Evolutionary conservation across 257 asterid genomes (phyloP).

Genomic region (Paraleonurus japonicus): DNA sequence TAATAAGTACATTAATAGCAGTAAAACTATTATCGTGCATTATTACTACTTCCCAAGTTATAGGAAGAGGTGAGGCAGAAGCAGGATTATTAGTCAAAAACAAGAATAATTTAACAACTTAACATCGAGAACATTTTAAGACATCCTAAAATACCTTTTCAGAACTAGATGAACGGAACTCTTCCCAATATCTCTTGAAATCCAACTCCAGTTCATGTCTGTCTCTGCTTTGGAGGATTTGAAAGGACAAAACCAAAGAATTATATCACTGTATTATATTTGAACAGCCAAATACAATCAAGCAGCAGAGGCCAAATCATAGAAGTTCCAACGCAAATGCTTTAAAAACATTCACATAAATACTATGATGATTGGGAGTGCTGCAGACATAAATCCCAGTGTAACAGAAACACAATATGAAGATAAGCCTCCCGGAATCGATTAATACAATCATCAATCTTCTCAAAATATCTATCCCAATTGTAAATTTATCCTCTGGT

Average conservation of each 20-base stretch:
- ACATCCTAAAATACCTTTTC: slow-evolving; percentile 44
- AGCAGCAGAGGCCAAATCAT: slow-evolving; percentile 18
- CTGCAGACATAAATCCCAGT: slow-evolving; percentile 17
- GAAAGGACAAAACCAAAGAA: slow-evolving; percentile 9
- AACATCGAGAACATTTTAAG: slow-evolving; percentile 11
- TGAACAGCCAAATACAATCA: slow-evolving; percentile 13
- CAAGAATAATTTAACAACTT: neutral
- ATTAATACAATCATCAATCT: slow-evolving; percentile 8
- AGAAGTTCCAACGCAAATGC: slow-evolving; percentile 8
- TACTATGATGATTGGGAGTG: slow-evolving; percentile 16
- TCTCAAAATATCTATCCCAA: neutral
- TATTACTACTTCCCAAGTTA: neutral
- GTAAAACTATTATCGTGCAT: neutral
- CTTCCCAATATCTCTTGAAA: slow-evolving; percentile 96
- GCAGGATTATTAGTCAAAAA: neutral
- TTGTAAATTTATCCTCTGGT: neutral
- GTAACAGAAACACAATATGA: slow-evolving; percentile 5
- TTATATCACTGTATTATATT: slow-evolving; percentile 14
- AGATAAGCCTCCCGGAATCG: slow-evolving; percentile 13
- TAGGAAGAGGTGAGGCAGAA: neutral
- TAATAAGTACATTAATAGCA: slow-evolving; percentile 14
- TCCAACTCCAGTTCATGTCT: slow-evolving; percentile 91
- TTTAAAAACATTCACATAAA: slow-evolving; percentile 1
- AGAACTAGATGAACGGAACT: slow-evolving; percentile 80
- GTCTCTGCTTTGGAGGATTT: slow-evolving; percentile 40